phyloP scores from a whole-genome alignment of 306 rosid species.

The Dalbergia oliveri region DNA sequence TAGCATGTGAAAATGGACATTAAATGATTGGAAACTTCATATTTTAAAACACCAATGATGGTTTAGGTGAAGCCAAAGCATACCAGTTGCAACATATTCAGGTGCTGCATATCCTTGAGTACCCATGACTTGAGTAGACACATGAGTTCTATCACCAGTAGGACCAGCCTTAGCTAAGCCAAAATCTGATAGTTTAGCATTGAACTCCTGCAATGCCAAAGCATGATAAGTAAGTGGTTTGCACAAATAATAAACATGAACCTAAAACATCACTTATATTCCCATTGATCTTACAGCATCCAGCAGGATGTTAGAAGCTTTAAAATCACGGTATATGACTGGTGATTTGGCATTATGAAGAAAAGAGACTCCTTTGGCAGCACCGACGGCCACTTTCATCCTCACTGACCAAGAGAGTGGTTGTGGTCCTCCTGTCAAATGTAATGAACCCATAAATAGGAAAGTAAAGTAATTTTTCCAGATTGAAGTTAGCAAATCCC shows the following conservation, averaged over 20 bases:
- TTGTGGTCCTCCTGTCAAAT: slow-evolving; percentile 82
- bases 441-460: slow-evolving; percentile 32
- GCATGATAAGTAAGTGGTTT: slow-evolving; percentile 29
- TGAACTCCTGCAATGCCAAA: slow-evolving; percentile 73
- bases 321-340: slow-evolving; percentile 97
- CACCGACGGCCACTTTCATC: slow-evolving; percentile 93
- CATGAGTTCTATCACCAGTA: slow-evolving; percentile 95
- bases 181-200: slow-evolving; percentile 92
- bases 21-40: neutral
- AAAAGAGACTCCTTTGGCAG: slow-evolving; percentile 93
- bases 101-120: slow-evolving; percentile 99
- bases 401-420: slow-evolving; percentile 91
- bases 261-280: neutral
- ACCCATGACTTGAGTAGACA: slow-evolving; percentile 94
- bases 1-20: neutral
- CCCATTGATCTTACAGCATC: slow-evolving; percentile 70
- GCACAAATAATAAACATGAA: neutral
- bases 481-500: neutral
- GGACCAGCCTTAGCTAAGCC: slow-evolving; percentile 98
- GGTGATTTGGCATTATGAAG: slow-evolving; percentile 93
- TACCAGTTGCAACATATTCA: slow-evolving; percentile 96
- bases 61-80: slow-evolving; percentile 40
- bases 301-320: slow-evolving; percentile 90
- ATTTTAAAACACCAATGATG: slow-evolving; percentile 52
- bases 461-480: neutral